Evolutionary conservation across 805 yeast species (phyloP).

Genomic region (Sungouiozyma intestinalis): DNA sequence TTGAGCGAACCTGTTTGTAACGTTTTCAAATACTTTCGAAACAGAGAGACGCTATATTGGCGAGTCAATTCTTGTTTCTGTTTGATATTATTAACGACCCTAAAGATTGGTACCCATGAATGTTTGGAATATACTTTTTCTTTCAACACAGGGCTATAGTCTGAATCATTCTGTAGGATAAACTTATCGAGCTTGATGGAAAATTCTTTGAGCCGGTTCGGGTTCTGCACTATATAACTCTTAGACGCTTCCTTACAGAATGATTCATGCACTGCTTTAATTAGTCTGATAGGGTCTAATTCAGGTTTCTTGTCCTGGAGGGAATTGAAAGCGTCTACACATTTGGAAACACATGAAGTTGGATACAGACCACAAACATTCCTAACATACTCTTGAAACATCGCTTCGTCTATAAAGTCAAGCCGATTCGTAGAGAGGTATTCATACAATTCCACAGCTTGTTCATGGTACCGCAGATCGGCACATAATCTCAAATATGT

Average conservation of each 20-base stretch:
- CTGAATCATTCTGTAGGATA: constrained; percentile 13
- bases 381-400: constrained; percentile 12
- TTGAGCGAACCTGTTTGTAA: constrained; percentile 6
- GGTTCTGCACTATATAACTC: constrained; percentile 7
- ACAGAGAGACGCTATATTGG: constrained; percentile 3
- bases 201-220: constrained; percentile 5
- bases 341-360: constrained; percentile 10
- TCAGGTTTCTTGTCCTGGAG: constrained; percentile 8
- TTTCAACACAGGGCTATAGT: constrained; percentile 6
- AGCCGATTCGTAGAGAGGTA: constrained; percentile 1
- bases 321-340: constrained; percentile 8
- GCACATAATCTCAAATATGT: constrained; percentile 13
- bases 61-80: constrained; percentile 6
- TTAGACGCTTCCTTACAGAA: constrained; percentile 18
- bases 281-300: constrained; percentile 8
- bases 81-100: constrained; percentile 12
- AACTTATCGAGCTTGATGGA: constrained; percentile 10
- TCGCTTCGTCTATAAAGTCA: constrained; percentile 13
- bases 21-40: constrained; percentile 15
- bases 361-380: constrained; percentile 9
- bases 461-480: constrained; percentile 8
- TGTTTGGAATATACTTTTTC: constrained; percentile 10
- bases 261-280: constrained; percentile 18
- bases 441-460: constrained; percentile 13
- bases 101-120: constrained; percentile 21